Evolutionary conservation across 129 eudicot genomes (phyloP).

Genomic region (Dittrichia graveolens): DNA sequence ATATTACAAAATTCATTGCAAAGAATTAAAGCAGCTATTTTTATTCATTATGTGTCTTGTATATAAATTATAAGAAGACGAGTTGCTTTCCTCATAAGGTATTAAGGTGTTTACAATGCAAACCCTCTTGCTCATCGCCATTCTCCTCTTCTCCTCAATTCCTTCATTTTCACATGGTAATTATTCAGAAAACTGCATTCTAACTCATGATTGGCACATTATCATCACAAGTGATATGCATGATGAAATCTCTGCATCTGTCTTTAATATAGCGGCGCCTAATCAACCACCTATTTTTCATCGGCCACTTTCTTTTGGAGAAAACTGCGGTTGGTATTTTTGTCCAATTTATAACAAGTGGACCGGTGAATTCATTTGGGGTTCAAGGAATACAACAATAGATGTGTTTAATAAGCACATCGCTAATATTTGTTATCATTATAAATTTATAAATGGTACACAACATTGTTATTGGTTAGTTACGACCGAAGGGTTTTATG

Average conservation of each 20-base stretch:
- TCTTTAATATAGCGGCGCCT: background rate
- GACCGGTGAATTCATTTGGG: conserved; percentile 6
- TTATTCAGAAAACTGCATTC: background rate
- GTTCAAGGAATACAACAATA: background rate
- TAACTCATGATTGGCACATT: conserved; percentile 4
- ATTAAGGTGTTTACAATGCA: background rate
- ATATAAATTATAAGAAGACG: no score
- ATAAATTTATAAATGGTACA: background rate
- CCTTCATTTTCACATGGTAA: background rate
- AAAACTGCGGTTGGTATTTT: conserved; percentile 6
- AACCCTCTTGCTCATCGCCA: background rate
- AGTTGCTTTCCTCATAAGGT: no score
- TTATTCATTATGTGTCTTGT: no score
- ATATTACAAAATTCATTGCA: no score
- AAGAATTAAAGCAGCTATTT: no score
- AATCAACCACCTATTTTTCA: background rate
- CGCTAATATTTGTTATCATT: background rate
- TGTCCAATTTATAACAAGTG: background rate
- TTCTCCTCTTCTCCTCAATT: conserved; percentile 1
- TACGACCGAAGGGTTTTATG: conserved; percentile 9
- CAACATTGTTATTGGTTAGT: conserved; percentile 29
- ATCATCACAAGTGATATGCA: background rate
- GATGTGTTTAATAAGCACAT: conserved; percentile 15
- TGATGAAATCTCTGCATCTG: background rate
- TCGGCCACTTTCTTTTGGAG: background rate